Evolutionary conservation across 768 basidiomycete genomes (phyloP).

Genomic region (Phylloporus sp.): DNA sequence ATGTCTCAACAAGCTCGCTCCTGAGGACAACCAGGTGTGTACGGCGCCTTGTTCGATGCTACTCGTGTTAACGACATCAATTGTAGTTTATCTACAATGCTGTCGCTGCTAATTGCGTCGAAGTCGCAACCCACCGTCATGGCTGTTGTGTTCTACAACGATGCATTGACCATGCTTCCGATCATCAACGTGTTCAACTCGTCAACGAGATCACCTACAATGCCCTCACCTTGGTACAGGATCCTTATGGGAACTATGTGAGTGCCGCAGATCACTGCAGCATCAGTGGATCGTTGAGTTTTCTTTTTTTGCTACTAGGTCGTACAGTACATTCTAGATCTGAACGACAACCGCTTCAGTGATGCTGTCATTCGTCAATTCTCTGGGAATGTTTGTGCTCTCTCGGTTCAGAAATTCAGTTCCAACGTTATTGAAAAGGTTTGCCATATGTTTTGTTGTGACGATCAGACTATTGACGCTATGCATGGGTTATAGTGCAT

Average conservation of each 20-base stretch:
- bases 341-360: constrained; percentile 98
- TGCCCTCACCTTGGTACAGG: constrained; percentile 94
- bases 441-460: neutral
- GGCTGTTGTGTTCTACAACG: constrained; percentile 98
- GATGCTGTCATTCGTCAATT: constrained; percentile 98
- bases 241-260: constrained; percentile 92
- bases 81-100: constrained; percentile 96
- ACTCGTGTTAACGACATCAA: neutral
- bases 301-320: constrained; percentile 46
- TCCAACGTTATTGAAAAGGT: constrained; percentile 99
- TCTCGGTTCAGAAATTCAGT: constrained; percentile 99
- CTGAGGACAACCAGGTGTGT: constrained; percentile 94
- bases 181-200: constrained; percentile 90
- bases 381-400: constrained; percentile 92
- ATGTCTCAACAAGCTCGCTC: constrained; percentile 95
- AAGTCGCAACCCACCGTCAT: constrained; percentile 96
- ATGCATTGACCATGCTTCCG: constrained; percentile 97
- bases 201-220: constrained; percentile 99
- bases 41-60: neutral
- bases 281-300: neutral
- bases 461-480: neutral
- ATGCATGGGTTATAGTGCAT: constrained; percentile 47
- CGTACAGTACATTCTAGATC: constrained; percentile 96
- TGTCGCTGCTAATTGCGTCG: constrained; percentile 97
- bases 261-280: constrained; percentile 22